Base-by-base conservation (phyloP, 2,329 filamentous ascomycete genomes). In the Plenodomus lindquistii region DNA sequence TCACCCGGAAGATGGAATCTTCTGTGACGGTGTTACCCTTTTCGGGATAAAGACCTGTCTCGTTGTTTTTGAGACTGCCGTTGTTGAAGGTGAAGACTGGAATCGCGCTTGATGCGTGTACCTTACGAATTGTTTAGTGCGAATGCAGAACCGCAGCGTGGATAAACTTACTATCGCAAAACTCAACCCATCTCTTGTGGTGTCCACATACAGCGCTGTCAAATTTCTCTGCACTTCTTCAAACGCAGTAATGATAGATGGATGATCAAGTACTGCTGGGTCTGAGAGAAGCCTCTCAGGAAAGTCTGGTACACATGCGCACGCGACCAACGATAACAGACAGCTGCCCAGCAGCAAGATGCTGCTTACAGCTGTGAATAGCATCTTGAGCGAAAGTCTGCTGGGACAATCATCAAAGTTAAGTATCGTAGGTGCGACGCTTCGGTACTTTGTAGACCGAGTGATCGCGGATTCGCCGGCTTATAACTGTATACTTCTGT, bases 1-100 rank as follows among this genome's bases (percentile, higher is more conserved):
- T 59, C 20, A 69, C 43, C 15, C 66, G 63, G 27, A 69, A 67
- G 15, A 69, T 60, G 9, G 67, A 68, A 21, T 69, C 57, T 48
- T 59, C 65, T 9, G 61, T 63, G 2, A 70, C 50, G 11, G 41
- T 1, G 9, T 62, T 63, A 1, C 48, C 37, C 4, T 36, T 31
- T 1, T 31, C 10, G 1, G 43, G 13, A 17, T 47, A 27, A 0
- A 44, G 3, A 17, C 21, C 40, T 2, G 63, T 66, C 24, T 70
- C 65, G 37, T 70, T 70, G 42, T 60, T 59, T 20, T 68, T 70
- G n/a, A 69, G 50, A 2, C 40, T 47, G 10, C 66, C 66, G 40
- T 63, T 57, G 38, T 67, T 69, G 40, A 67, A 68, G 2, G 58
- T 49, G 27, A 52, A 65, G 1, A 55, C 53, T n/a, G 54, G 54